Base-by-base conservation (phyloP, 192 early-diverging fungal genomes). In the Coemansia sp. region DNA sequence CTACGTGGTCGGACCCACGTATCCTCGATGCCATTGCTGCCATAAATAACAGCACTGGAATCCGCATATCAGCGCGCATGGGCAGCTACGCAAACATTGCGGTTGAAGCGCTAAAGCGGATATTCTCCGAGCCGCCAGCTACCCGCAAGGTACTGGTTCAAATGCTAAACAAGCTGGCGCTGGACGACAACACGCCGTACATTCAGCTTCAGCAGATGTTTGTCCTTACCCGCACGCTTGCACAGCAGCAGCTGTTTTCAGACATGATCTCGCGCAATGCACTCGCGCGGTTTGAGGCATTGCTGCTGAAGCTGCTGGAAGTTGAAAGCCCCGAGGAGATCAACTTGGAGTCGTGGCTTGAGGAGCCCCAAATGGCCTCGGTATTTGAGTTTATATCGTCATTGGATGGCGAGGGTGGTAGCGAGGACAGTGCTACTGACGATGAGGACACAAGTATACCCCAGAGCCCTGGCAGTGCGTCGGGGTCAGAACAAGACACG, bases 1-100 rank as follows among this genome's bases (percentile, higher is more conserved):
- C 87, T 23, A 84, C 89, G 32, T 93, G 90, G 92, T 77, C 81
- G 7, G 89, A 93, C 28, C 84, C 87, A 15, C 82, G 86, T 47
- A 84, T 86, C 38, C 58, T 83, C 9, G 77, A 80, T 79, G 85
- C 64, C 8, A 53, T 63, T n/a, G 41, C 48, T 12, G 56, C 58
- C 23, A 57, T 79, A 54, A 63, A 70, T 54, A 41, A 23, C 39
- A 34, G 37, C 28, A 16, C 59, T 5, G 14, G 45, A 2, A 23
- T 47, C 10, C 39, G 50, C 6, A 17, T 44, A 0, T 45, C 64
- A n/a, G 40, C 59, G n/a, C 64, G 69, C 17, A 67, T 78, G 56
- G 45, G 51, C 49, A 56, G 48, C 11, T 78, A 68, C 39, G 26
- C 69, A 23, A 51, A 67, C 36, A 54, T 93, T 20, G 89, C 83